Percentiles rank a stretch among this genome's conserved stretches.
Conservation (phyloP, 306 rosid genomes). For the Rosa chinensis region DNA sequence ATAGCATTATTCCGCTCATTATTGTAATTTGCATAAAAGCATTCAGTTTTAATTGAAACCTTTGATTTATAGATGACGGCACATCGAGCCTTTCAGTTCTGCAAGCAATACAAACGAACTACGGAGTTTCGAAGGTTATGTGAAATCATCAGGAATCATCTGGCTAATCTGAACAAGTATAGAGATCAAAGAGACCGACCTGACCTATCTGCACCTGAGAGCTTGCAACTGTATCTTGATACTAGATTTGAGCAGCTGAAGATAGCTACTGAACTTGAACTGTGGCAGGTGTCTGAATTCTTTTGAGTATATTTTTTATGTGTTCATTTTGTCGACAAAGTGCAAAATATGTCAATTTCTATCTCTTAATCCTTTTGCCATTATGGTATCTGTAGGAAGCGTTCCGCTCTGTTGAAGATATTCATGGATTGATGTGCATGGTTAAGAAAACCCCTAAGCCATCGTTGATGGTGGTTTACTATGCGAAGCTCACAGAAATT, state of each 20-base stretch:
- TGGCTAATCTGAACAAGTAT: slow-evolving; percentile 83
- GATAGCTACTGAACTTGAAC: slow-evolving; percentile 89
- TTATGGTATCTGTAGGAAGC: slow-evolving; percentile 72
- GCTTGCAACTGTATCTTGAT: slow-evolving; percentile 89
- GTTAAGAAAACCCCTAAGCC: slow-evolving; percentile 95
- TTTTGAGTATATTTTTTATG: not conserved
- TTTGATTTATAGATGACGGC: slow-evolving; percentile 84
- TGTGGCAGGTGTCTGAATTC: slow-evolving; percentile 78
- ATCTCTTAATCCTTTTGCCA: not conserved
- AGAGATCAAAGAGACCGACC: slow-evolving; percentile 97
- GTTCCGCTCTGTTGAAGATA: slow-evolving; percentile 90
- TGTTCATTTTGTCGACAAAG: not conserved
- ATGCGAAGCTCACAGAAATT: slow-evolving; percentile 85
- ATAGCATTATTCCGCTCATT: not conserved
- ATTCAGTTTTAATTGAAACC: not conserved
- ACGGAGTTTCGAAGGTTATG: slow-evolving; percentile 94
- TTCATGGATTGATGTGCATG: slow-evolving; percentile 95
- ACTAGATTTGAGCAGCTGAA: slow-evolving; percentile 97
- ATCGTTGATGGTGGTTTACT: slow-evolving; percentile 95
- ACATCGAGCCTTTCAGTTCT: slow-evolving; percentile 97
- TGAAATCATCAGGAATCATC: slow-evolving; percentile 89
- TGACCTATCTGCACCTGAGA: slow-evolving; percentile 84
- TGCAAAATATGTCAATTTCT: not conserved
- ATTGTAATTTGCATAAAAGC: not conserved
- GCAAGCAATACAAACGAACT: slow-evolving; percentile 91